Evolutionary conservation across 495 filamentous ascomycete genomes (phyloP).

Genomic region (Talaromyces trachyspermus): DNA sequence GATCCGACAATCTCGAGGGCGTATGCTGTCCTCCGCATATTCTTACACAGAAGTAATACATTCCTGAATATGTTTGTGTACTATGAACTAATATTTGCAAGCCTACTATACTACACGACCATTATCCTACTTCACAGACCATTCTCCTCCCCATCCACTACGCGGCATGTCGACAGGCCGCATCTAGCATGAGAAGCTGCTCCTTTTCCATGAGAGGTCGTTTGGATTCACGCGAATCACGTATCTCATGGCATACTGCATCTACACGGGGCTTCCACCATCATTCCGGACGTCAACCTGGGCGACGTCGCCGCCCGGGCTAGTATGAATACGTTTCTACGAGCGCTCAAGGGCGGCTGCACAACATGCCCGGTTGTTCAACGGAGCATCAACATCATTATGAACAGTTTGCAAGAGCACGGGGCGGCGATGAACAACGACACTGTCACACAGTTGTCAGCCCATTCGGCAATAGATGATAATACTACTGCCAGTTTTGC

Average conservation of each 20-base stretch:
- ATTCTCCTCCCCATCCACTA: not conserved
- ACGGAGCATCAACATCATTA: not conserved
- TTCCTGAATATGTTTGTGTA: not conserved
- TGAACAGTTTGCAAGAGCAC: not conserved
- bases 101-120: not conserved
- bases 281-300: not conserved
- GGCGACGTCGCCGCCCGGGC: not conserved
- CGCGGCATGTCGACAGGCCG: not conserved
- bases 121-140: not conserved
- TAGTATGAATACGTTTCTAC: not conserved
- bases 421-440: not conserved
- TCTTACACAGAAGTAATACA: not conserved
- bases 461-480: not conserved
- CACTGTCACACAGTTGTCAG: not conserved
- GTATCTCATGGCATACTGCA: not conserved
- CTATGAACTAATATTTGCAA: too few species aligned
- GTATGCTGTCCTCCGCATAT: not conserved
- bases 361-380: not conserved
- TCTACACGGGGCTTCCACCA: not conserved
- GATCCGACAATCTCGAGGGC: not conserved
- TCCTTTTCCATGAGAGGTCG: not conserved
- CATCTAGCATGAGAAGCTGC: not conserved
- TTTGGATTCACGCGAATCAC: not conserved
- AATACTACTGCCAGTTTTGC: not conserved
- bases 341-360: not conserved